Conservation (phyloP, 495 filamentous ascomycete genomes). For the Penicilliopsis zonata region DNA sequence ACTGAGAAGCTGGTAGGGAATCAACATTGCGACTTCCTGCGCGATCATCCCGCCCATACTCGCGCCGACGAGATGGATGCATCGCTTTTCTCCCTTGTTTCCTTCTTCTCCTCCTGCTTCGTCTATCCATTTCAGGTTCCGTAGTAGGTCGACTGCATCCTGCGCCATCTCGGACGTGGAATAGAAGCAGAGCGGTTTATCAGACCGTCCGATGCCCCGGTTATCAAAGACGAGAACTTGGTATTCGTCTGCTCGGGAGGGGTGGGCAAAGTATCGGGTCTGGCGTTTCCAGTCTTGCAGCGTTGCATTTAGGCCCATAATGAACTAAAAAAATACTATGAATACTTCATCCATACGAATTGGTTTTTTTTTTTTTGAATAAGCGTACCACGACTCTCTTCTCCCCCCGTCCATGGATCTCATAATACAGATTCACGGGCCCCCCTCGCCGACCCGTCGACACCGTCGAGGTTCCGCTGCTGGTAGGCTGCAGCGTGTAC, state of each 20-base stretch:
- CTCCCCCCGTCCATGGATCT: conserved; percentile 66
- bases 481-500: conserved; percentile 51
- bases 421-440: conserved; percentile 59
- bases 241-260: conserved; percentile 46
- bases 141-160: conserved; percentile 51
- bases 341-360: background rate
- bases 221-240: conserved; percentile 64
- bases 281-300: conserved; percentile 61
- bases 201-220: conserved; percentile 59
- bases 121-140: conserved; percentile 43
- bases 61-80: conserved; percentile 61
- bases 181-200: conserved; percentile 48
- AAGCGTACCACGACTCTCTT: conserved; percentile 60
- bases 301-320: conserved; percentile 19
- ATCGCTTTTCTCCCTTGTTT: conserved; percentile 40
- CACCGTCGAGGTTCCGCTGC: conserved; percentile 45
- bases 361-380: background rate
- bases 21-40: conserved; percentile 59
- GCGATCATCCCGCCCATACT: conserved; percentile 83
- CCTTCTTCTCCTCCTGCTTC: conserved; percentile 45
- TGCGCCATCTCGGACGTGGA: conserved; percentile 44
- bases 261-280: conserved; percentile 63
- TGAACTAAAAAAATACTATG: conserved; percentile 9
- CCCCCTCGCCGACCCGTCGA: conserved; percentile 50
- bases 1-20: conserved; percentile 49